These are phyloP conservation scores for Hypocreales sp. DNA, from an alignment of 2,329 filamentous ascomycete species.

Conservation along the genomic window DNA sequence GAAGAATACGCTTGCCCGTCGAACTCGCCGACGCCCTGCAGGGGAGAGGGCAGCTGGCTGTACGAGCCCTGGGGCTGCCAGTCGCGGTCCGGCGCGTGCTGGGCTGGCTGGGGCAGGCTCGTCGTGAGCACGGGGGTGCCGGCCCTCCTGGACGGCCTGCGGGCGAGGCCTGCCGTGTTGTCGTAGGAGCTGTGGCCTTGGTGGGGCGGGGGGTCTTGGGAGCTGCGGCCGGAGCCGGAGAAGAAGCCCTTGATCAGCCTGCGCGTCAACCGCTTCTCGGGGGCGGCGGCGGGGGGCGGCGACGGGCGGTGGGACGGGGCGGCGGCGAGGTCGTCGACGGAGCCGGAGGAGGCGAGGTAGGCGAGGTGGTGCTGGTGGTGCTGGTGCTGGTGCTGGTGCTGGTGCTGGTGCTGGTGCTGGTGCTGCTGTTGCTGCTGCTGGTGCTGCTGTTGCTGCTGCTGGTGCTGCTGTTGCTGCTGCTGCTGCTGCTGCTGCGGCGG, in stretches of 20 bases:
- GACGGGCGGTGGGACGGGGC: conserved; percentile 16
- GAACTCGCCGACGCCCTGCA: conserved; percentile 26
- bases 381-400: conserved; percentile 13
- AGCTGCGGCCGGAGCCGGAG: conserved; percentile 21
- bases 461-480: conserved; percentile 25
- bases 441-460: conserved; percentile 12
- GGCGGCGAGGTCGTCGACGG: conserved; percentile 9
- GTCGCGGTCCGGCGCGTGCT: conserved; percentile 6
- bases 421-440: conserved; percentile 13
- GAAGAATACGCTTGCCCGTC: conserved; percentile 18
- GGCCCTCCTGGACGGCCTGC: conserved; percentile 41
- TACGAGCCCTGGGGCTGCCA: conserved; percentile 7
- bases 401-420: conserved; percentile 14
- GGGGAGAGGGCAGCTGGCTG: conserved; percentile 20
- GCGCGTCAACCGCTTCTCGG: conserved; percentile 34
- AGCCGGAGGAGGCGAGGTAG: conserved; percentile 12
- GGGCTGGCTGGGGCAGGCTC: conserved; percentile 16
- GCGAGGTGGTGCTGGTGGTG: conserved; percentile 15
- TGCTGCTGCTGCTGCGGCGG: conserved; percentile 1
- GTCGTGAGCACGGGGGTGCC: conserved; percentile 31
- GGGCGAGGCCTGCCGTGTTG: conserved; percentile 30
- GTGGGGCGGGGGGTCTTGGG: conserved; percentile 10
- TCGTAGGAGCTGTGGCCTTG: conserved; percentile 25
- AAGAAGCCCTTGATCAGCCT: conserved; percentile 40
- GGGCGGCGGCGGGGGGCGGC: conserved; percentile 10